Evolutionary conservation across 306 rosid genomes (phyloP).

Genomic region (Coriaria nepalensis): DNA sequence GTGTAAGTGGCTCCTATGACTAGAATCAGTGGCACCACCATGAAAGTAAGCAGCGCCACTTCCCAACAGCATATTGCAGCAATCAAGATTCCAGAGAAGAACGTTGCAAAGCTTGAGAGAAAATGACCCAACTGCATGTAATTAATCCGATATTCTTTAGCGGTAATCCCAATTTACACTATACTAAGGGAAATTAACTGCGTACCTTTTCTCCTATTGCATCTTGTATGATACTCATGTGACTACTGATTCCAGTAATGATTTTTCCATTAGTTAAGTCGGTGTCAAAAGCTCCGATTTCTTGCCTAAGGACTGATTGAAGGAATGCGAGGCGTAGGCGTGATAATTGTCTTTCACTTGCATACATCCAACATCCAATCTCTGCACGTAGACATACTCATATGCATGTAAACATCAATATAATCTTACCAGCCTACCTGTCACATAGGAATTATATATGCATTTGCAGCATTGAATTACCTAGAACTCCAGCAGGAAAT

Average conservation of each 20-base stretch:
- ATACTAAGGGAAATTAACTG: neutral
- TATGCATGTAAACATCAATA: too few species aligned
- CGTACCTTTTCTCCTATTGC: slow-evolving; percentile 78
- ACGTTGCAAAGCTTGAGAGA: slow-evolving; percentile 48
- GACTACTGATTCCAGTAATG: slow-evolving; percentile 57
- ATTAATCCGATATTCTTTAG: neutral
- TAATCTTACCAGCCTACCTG: too few species aligned
- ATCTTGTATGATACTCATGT: slow-evolving; percentile 64
- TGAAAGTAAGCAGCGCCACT: slow-evolving; percentile 45
- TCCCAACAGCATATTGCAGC: slow-evolving; percentile 71
- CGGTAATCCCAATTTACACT: neutral
- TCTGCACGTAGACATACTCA: slow-evolving; percentile 25
- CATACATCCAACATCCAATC: slow-evolving; percentile 77
- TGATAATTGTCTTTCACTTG: slow-evolving; percentile 66
- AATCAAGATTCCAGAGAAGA: slow-evolving; percentile 55
- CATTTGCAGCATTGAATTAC: slow-evolving; percentile 19
- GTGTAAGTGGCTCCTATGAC: slow-evolving; percentile 70
- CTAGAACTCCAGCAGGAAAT: slow-evolving; percentile 81
- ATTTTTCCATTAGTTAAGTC: slow-evolving; percentile 57
- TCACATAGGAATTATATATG: too few species aligned
- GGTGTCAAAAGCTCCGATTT: slow-evolving; percentile 78
- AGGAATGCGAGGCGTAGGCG: slow-evolving; percentile 57
- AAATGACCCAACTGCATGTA: slow-evolving; percentile 61
- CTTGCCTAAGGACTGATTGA: slow-evolving; percentile 60
- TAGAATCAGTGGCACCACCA: slow-evolving; percentile 65